Evolutionary conservation across 2,329 filamentous ascomycete genomes (phyloP), one percentile per base, ranked within the genome.

Genomic region (Pseudogymnoascus sp.): DNA sequence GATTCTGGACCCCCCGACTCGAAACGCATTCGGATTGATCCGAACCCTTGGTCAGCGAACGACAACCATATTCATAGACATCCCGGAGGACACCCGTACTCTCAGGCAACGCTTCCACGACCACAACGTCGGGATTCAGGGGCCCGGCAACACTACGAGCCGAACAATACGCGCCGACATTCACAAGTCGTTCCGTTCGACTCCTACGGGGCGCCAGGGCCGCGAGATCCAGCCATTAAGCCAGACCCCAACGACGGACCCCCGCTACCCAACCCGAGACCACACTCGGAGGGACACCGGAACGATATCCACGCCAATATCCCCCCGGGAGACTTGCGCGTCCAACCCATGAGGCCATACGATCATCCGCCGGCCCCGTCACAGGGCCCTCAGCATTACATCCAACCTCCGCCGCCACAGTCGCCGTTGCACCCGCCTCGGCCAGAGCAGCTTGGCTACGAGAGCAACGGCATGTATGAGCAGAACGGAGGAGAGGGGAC

Each of bases 1-100:
- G 83, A 86, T 77, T 77, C 77, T 78, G 81, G 78, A 75, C 80
- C 75, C 76, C 82, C 82, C 72, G 82, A 85, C 71, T 76, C 75
- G 72, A 86, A 86, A 78, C 82, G 83, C 73, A 81, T 80, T 74
- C 83, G 83, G 76, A 77, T 85, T 69, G 76, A 74, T 69, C 75
- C 75, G 71, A 74, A 72, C 74, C 74, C 78, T 62, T 63, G 66
- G 62, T 59, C 50, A 11, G 11, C 21, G 19, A 47, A 47, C 42
- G 42, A 47, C 19, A 26, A 10, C 21, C 42, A 47, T 26, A 47
- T 47, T 47, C 42, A 47, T 23, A 47, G 42, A 47, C 42, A 47
- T 26, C 42, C 19, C 6, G 21, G 42, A 47, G 42, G 42, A 73
- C 80, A 80, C 79, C 76, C 80, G 73, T 78, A 74, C 66, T 78